Percentiles rank a stretch among this genome's conserved stretches.
Evolutionary conservation across 2,329 filamentous ascomycete genomes (phyloP).

Genomic region (Dactylonectria estremocensis): DNA sequence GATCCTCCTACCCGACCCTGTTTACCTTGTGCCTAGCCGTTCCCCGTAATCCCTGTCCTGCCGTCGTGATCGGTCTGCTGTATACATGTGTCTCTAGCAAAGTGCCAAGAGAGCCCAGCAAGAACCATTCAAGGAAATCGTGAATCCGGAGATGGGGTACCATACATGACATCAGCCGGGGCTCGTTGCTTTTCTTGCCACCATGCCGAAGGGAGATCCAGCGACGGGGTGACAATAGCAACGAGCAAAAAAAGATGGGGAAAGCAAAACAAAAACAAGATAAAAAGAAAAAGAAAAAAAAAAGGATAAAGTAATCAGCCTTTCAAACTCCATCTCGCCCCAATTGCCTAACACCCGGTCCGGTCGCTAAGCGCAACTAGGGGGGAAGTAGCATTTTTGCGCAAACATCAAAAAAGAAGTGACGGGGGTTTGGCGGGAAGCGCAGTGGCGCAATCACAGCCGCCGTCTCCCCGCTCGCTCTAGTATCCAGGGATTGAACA

Average conservation of each 20-base stretch:
- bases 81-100: conserved; percentile 35
- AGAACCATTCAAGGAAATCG: conserved; percentile 43
- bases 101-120: conserved; percentile 29
- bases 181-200: conserved; percentile 29
- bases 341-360: conserved; percentile 32
- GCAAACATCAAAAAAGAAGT: conserved; percentile 15
- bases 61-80: conserved; percentile 43
- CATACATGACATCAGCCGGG: conserved; percentile 36
- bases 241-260: conserved; percentile 25
- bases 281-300: conserved; percentile 27
- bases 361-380: conserved; percentile 35
- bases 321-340: conserved; percentile 34
- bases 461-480: conserved; percentile 19
- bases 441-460: conserved; percentile 28
- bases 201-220: conserved; percentile 7
- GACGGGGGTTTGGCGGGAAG: conserved; percentile 13
- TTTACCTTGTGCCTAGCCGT: conserved; percentile 37
- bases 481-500: conserved; percentile 29
- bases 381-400: conserved; percentile 20
- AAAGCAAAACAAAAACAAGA: conserved; percentile 19
- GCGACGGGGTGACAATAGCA: conserved; percentile 28
- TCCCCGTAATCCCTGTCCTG: conserved; percentile 40
- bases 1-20: conserved; percentile 34
- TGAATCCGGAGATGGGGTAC: conserved; percentile 40
- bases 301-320: conserved; percentile 24